Evolutionary conservation across 2,329 filamentous ascomycete species (phyloP).

Genomic region (Penicillium sumatraense): DNA sequence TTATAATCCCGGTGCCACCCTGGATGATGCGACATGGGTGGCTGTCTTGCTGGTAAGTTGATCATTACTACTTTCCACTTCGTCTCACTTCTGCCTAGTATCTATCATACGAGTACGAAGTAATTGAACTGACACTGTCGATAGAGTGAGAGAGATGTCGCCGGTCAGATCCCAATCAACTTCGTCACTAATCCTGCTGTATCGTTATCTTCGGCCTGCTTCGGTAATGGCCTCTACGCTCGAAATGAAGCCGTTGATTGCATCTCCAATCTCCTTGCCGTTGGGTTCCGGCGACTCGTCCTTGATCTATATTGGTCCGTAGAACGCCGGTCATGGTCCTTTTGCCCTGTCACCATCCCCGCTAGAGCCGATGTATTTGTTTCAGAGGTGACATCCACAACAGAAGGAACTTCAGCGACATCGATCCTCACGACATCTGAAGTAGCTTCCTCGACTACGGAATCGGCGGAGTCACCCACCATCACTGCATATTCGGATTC

Average conservation of each 20-base stretch:
- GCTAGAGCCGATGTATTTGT: slow-evolving; percentile 27
- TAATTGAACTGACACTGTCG: too few relatives aligned
- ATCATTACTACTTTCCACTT: background rate
- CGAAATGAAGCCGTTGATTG: slow-evolving; percentile 57
- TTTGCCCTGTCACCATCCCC: slow-evolving; percentile 64
- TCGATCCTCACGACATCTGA: slow-evolving; percentile 10
- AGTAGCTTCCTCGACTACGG: slow-evolving; percentile 11
- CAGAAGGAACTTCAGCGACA: slow-evolving; percentile 13
- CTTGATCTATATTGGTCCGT: slow-evolving; percentile 69
- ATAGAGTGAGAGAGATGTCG: slow-evolving; percentile 66
- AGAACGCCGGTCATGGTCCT: slow-evolving; percentile 57
- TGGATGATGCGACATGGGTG: slow-evolving; percentile 43
- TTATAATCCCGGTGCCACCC: slow-evolving; percentile 45
- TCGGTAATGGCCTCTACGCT: slow-evolving; percentile 59
- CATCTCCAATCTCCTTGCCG: slow-evolving; percentile 65
- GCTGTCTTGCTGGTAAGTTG: slow-evolving; percentile 44
- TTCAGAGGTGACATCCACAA: slow-evolving; percentile 14
- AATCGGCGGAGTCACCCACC: slow-evolving; percentile 25
- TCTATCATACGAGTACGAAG: too few relatives aligned
- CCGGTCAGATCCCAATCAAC: slow-evolving; percentile 64
- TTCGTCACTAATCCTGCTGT: slow-evolving; percentile 63
- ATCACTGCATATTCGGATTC: slow-evolving; percentile 29
- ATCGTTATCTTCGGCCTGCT: slow-evolving; percentile 63
- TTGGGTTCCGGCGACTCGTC: slow-evolving; percentile 62
- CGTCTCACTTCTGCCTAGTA: too few relatives aligned